Evolutionary conservation across 108 stramenopile genomes (phyloP), one percentile per base, ranked within the genome.

Genomic region (Skeletonema menzelii): DNA sequence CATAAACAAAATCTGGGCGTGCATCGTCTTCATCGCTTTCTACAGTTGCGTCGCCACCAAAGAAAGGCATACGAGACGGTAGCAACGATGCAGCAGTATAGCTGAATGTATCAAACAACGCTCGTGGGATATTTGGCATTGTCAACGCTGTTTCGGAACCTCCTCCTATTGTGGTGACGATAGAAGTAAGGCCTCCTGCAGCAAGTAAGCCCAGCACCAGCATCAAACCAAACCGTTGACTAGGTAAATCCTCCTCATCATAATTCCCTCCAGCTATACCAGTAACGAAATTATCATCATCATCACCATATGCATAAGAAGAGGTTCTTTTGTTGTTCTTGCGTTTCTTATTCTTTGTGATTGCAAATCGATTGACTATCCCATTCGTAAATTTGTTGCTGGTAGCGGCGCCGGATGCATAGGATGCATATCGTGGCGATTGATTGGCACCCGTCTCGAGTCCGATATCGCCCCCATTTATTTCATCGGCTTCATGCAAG

Each of bases 1-100:
- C 80, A 28, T 84, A 78, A 11, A 87, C 86, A 72, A 84, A 87
- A 56, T 82, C 72, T 4, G 86, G 86, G 2, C 85, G 71, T 55
- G n/a, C 49, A 6, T 42, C 37, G 2, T 74, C 65, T 22, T 67
- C 40, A 3, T 55, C 17, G 14, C 27, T 34, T n/a, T 67, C 65
- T 19, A 22, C 49, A 6, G 57, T 40, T 10, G 30, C 65, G 11
- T 4, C 46, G 12, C 40, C 65, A 13, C 46, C 65, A 53, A 49
- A 49, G 47, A 53, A 53, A 0, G 49, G 49, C 19, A 53, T 2
- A 22, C 49, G 49, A 53, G 22, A 24, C 4, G 49, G 49, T 24
- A 53, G 20, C 22, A 53, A 22, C 2, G 49, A 53, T 2, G 24
- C 49, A 53, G 49, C 49, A 22, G 49, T 53, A 22, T 53, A 53